phyloP scores from a whole-genome alignment of 2,329 filamentous ascomycete genomes.

The Cladosporium halotolerans region DNA sequence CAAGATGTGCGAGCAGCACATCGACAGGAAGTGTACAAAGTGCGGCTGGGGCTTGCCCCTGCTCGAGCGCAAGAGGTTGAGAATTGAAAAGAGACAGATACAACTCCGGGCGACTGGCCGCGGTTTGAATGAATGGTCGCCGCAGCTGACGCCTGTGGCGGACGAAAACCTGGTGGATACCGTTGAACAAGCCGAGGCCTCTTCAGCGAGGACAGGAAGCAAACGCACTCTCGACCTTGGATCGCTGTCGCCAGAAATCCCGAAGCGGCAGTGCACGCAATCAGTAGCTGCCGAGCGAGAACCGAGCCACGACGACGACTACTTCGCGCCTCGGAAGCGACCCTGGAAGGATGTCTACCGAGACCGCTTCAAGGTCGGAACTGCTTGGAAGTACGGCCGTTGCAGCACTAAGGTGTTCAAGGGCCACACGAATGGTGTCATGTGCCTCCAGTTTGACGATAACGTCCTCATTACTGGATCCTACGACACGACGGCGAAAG shows the following conservation, averaged over 20 bases:
- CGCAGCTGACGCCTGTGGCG: constrained; percentile 40
- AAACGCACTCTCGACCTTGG: constrained; percentile 15
- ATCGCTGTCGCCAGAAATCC: constrained; percentile 19
- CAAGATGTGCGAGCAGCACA: constrained; percentile 95
- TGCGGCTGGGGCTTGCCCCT: constrained; percentile 93
- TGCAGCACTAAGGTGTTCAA: constrained; percentile 78
- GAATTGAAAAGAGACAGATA: constrained; percentile 80
- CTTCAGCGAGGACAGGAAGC: background rate
- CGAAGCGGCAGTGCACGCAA: constrained; percentile 23
- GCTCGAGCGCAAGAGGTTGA: constrained; percentile 78
- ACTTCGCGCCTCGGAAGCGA: constrained; percentile 48
- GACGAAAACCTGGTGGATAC: background rate
- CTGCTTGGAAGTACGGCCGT: constrained; percentile 94
- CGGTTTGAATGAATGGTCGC: constrained; percentile 50
- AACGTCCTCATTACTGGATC: constrained; percentile 88
- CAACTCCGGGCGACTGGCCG: constrained; percentile 60
- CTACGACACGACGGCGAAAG: constrained; percentile 90
- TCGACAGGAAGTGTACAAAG: constrained; percentile 86
- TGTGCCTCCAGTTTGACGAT: constrained; percentile 75
- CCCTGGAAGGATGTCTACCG: constrained; percentile 98
- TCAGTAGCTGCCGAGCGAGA: constrained; percentile 14
- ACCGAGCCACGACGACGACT: constrained; percentile 21
- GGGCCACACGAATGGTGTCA: constrained; percentile 83
- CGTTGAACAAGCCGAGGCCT: background rate
- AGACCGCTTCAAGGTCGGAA: constrained; percentile 89